These are phyloP conservation scores for Solanum pinnatisectum DNA, from an alignment of 257 asterid genomes.

Conservation along the genomic window DNA sequence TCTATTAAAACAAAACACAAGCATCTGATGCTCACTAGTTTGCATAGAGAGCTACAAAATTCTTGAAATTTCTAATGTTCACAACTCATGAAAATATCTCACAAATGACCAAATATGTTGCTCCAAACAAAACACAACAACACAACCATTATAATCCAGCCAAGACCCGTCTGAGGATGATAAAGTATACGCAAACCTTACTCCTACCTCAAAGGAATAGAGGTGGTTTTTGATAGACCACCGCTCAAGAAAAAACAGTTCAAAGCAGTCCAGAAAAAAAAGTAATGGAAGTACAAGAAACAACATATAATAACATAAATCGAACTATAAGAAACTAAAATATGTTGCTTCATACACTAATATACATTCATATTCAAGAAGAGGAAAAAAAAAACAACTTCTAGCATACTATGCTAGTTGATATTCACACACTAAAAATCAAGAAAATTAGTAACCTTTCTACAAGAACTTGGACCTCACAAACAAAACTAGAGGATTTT, in stretches of 20 bases:
- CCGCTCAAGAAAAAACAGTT: neutral
- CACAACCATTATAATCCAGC: neutral
- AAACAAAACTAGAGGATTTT: conserved; percentile 44
- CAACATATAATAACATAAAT: neutral
- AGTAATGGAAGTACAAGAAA: neutral
- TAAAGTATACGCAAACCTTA: neutral
- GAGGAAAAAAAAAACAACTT: neutral
- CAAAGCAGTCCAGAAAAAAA: neutral
- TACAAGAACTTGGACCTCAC: conserved; percentile 34
- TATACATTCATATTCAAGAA: neutral
- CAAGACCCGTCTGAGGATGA: neutral
- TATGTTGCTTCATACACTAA: neutral
- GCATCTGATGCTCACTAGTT: neutral
- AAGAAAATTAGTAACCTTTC: conserved; percentile 19
- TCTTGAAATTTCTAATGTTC: neutral
- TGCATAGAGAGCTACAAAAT: neutral
- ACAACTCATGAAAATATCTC: neutral
- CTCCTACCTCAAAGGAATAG: neutral
- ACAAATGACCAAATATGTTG: neutral
- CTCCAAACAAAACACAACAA: neutral
- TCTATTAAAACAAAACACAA: neutral
- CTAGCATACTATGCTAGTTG: neutral
- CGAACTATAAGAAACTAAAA: neutral
- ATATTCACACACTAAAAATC: neutral
- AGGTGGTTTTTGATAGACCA: neutral